Percentiles rank a stretch among this genome's conserved stretches.
These are phyloP conservation scores for Panaeolus papilionaceus DNA, from an alignment of 768 basidiomycete genomes.

Conservation along the genomic window DNA sequence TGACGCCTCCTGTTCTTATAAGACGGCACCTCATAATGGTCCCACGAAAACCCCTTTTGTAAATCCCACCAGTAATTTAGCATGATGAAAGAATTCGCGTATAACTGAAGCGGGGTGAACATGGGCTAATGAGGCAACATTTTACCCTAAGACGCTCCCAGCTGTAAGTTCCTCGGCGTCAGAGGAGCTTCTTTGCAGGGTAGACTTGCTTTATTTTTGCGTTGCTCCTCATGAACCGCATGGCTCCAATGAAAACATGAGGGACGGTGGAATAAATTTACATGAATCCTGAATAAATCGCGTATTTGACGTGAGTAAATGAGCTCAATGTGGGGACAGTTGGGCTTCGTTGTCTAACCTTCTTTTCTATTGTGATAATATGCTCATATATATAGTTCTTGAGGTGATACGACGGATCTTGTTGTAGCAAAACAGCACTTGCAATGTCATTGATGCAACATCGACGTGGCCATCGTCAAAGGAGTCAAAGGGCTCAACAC, in stretches of 20 bases:
- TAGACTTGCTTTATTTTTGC: neutral
- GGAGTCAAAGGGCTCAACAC: neutral
- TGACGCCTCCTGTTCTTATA: constrained; percentile 2
- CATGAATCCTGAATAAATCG: neutral
- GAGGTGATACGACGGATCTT: neutral
- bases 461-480: neutral
- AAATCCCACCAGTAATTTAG: neutral
- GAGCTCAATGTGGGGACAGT: neutral
- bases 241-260: neutral
- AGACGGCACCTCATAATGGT: neutral
- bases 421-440: neutral
- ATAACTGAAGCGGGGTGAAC: neutral
- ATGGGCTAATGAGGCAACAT: neutral
- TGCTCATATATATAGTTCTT: neutral
- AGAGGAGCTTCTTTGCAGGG: neutral
- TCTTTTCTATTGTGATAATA: neutral
- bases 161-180: neutral
- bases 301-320: constrained; percentile 10
- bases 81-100: neutral
- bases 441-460: neutral
- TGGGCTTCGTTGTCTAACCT: neutral
- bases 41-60: neutral
- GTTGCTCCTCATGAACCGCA: neutral
- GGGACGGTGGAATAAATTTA: neutral
- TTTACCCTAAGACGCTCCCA: neutral